phyloP scores from a whole-genome alignment of 1,284 basidiomycete genomes.

The Trichosporon sp. region DNA sequence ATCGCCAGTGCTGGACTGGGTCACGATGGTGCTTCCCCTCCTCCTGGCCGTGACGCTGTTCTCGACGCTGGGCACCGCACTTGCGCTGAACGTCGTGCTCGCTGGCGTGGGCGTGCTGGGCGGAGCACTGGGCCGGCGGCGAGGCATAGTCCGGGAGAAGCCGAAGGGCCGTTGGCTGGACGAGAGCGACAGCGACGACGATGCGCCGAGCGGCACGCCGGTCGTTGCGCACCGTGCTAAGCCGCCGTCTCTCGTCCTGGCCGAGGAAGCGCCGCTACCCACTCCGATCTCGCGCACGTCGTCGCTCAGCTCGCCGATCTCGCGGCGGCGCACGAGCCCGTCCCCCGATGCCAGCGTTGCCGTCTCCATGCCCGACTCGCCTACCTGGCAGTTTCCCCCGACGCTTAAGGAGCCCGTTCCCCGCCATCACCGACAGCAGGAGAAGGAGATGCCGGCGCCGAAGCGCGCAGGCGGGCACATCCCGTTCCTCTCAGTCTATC shows the following conservation, averaged over 20 bases:
- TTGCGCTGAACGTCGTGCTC: constrained; percentile 55
- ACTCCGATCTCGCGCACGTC: background rate
- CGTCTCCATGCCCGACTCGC: background rate
- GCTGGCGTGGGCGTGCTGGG: background rate
- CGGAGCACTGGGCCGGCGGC: background rate
- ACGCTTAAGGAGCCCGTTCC: background rate
- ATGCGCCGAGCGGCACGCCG: constrained; percentile 21
- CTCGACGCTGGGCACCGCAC: constrained; percentile 53
- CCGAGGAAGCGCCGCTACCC: constrained; percentile 3
- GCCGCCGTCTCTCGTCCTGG: constrained; percentile 14
- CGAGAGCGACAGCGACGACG: constrained; percentile 42
- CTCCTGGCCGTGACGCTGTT: constrained; percentile 72
- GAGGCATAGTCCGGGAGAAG: constrained; percentile 10
- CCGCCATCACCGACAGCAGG: background rate
- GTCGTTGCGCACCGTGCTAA: constrained; percentile 3
- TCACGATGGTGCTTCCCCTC: constrained; percentile 65
- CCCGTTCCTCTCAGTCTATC: constrained; percentile 73
- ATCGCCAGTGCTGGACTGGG: constrained; percentile 55
- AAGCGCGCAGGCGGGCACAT: constrained; percentile 17
- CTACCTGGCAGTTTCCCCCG: background rate
- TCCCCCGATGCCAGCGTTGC: background rate
- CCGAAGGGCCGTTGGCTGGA: constrained; percentile 40
- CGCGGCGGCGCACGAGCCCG: background rate
- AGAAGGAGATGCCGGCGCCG: background rate
- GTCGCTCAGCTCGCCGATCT: constrained; percentile 3